Evolutionary conservation across 2,329 filamentous ascomycete species (phyloP).

Genomic region (Neophaeococcomyces aloes): DNA sequence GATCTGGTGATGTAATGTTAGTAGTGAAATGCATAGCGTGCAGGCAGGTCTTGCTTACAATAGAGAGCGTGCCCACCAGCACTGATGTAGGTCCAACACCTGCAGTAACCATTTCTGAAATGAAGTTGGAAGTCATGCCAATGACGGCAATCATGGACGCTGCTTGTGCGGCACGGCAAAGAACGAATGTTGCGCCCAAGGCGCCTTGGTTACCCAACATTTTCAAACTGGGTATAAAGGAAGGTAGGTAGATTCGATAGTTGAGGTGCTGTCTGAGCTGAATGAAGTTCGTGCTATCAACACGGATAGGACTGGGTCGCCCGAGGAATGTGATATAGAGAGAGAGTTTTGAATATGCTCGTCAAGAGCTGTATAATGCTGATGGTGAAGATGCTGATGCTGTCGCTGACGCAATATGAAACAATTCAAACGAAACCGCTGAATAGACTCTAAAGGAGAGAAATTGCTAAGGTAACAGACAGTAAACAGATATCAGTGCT

Average conservation of each 20-base stretch:
- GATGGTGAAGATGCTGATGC: no score
- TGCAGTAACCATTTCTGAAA: conserved; percentile 59
- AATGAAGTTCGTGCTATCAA: neutral
- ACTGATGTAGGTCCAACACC: conserved; percentile 58
- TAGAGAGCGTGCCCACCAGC: conserved; percentile 65
- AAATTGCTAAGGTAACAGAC: no score
- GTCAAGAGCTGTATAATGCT: conserved; percentile 7
- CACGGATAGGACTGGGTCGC: no score
- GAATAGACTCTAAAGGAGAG: no score
- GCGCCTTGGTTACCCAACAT: conserved; percentile 48
- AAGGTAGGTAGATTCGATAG: neutral
- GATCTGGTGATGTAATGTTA: conserved; percentile 42
- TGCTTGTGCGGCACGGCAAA: conserved; percentile 60
- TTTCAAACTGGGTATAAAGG: conserved; percentile 7
- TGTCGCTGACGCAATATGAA: no score
- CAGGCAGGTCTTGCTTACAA: conserved; percentile 52
- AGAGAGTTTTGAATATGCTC: conserved; percentile 5
- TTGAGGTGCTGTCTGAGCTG: neutral
- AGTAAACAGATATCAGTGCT: neutral
- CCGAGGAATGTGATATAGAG: neutral
- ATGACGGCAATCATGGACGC: conserved; percentile 65
- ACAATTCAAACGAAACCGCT: no score
- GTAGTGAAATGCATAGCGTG: neutral
- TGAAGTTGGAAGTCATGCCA: conserved; percentile 72
- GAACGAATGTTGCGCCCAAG: conserved; percentile 67